Evolutionary conservation across 345 rosid species (phyloP).

Genomic region (Gossypium raimondii): DNA sequence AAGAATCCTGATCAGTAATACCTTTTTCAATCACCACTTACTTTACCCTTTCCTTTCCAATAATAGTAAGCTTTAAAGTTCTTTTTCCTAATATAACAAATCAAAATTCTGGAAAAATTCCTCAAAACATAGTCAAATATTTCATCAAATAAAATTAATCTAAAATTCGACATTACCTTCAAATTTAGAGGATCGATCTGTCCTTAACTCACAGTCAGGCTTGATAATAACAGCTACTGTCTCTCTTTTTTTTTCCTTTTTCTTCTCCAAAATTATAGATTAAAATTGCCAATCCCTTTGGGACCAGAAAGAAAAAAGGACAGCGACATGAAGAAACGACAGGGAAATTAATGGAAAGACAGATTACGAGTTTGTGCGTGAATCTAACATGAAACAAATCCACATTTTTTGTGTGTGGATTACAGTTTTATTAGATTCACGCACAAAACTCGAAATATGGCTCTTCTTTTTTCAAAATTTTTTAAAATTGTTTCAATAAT

Average conservation of each 20-base stretch:
- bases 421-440: constrained; percentile 32
- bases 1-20: not conserved
- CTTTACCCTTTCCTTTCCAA: not conserved
- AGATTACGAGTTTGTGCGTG: constrained; percentile 38
- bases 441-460: constrained; percentile 39
- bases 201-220: not conserved
- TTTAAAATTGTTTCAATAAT: not conserved
- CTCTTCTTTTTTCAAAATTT: constrained; percentile 16
- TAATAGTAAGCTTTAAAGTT: not conserved
- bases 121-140: not conserved
- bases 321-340: not conserved
- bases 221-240: not conserved
- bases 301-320: not conserved
- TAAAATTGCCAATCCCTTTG: not conserved
- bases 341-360: constrained; percentile 12
- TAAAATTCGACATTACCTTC: not conserved
- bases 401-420: not conserved
- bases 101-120: not conserved
- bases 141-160: not conserved
- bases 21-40: not conserved
- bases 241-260: not conserved
- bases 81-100: not conserved
- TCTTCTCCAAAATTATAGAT: not conserved
- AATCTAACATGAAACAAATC: constrained; percentile 26
- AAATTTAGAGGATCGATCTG: not conserved